A percentile compares a stretch with the other conserved stretches of the same genome.
phyloP scores from a whole-genome alignment of 371 early-diverging fungal genomes.

The Mucor indicus region DNA sequence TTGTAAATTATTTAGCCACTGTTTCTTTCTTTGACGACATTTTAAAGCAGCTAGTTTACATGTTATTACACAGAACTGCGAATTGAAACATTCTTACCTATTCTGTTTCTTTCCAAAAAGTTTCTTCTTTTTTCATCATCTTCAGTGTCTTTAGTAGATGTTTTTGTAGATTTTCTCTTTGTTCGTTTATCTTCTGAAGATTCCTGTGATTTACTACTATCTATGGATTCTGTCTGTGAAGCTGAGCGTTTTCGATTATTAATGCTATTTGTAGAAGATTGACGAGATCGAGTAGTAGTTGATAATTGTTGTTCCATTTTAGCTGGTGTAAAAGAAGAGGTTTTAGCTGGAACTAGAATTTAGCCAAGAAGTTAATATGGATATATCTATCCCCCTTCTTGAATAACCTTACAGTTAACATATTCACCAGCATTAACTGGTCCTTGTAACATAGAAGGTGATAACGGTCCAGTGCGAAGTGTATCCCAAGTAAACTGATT shows the following conservation, averaged over 20 bases:
- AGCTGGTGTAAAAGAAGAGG: neutral
- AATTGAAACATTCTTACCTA: too few relatives aligned
- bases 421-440: slow-evolving; percentile 55
- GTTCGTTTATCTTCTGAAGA: slow-evolving; percentile 4
- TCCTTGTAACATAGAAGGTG: slow-evolving; percentile 72
- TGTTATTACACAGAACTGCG: neutral
- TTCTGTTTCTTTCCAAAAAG: slow-evolving; percentile 83
- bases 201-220: slow-evolving; percentile 12
- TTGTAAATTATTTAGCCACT: slow-evolving; percentile 78
- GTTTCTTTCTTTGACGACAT: slow-evolving; percentile 89
- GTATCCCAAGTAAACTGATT: slow-evolving; percentile 63
- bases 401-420: neutral
- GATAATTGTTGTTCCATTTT: neutral
- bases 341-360: neutral
- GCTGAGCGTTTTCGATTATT: slow-evolving; percentile 12
- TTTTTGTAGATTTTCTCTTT: slow-evolving; percentile 3
- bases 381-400: too few relatives aligned
- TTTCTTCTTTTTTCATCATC: slow-evolving; percentile 70
- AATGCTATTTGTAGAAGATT: neutral
- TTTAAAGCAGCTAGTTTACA: slow-evolving; percentile 75
- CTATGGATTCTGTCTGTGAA: slow-evolving; percentile 12
- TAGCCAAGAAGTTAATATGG: too few relatives aligned
- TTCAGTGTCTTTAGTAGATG: slow-evolving; percentile 6
- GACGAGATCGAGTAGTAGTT: neutral
- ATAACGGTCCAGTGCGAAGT: slow-evolving; percentile 71